Evolutionary conservation across 2,329 filamentous ascomycete species (phyloP), one percentile per base, ranked within the genome.

Genomic region (Apiospora sp.): DNA sequence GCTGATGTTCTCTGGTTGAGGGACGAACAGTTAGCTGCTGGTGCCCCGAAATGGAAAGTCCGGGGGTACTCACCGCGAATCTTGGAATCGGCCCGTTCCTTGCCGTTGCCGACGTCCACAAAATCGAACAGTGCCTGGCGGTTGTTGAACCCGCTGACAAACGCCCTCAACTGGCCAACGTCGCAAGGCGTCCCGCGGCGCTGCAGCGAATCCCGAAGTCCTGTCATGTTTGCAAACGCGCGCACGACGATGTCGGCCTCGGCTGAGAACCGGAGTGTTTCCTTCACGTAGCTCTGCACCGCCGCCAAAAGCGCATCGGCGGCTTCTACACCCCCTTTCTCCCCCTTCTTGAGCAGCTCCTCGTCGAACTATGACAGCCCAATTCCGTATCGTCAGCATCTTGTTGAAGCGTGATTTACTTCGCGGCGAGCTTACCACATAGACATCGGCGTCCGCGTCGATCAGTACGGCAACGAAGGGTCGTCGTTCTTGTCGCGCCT

Each of bases 41-140:
- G 1, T 37, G 7, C 5, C 5, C 3, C 10, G 34, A 67, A 24
- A 24, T 3, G 61, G 34, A 10, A 27, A 41, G 49, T 12, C 19
- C 3, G 4, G 24, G 34, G 24, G 0, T 7, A 7, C 64, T 67
- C 37, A 67, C 64, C 64, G 2, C 27, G 64, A 24, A 67, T 67
- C 64, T 67, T 67, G 37, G n/a, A 43, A 44, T 67, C 64, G 2
- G 64, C 64, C 10, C 64, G 64, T 16, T 67, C 64, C 37, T 67
- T 67, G 34, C 64, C 64, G 22, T 22, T 44, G 27, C 64, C 64
- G 22, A 67, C 64, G 10, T 67, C 64, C 19, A 67, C 64, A 24
- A 67, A 44, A 3, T 67, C 64, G 37, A 67, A 67, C n/a, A 67
- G 43, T 7, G 64, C 37, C 16, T 44, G 22, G 7, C 64, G 64